Base-by-base conservation (phyloP, 2,329 filamentous ascomycete species). In the Diaporthe nobilis region DNA sequence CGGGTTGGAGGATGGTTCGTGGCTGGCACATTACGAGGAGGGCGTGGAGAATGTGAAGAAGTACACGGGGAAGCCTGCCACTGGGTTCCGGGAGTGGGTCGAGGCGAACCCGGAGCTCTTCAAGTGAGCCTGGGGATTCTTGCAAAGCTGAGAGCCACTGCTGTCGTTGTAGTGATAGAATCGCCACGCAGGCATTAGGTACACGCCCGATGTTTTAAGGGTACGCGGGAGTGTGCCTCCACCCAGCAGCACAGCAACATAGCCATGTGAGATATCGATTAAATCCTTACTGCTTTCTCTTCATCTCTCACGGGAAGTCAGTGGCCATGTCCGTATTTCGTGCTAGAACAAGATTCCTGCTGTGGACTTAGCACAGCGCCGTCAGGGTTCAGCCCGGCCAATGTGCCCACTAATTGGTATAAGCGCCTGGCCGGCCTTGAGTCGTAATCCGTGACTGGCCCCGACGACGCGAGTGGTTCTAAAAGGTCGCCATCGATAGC, bases 31-130 rank as follows among this genome's bases (percentile, higher is more conserved):
- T 65, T 73, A 73, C 13, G 22, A 53, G 51, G 73, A 75, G 73
- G 76, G 68, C 44, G 10, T 28, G n/a, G 55, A 51, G n/a, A 75
- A 77, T 61, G 37, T 77, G 37, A 49, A 51, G 37, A 75, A 71
- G 61, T 75, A 75, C 44, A 67, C 42, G 31, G 73, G 74, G 10
- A 60, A 63, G n/a, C 60, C 71, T 55, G 58, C 57, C 31, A 71
- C 57, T 20, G 72, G 51, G 20, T 60, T 77, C 49, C 61, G 53
- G 71, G 53, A 76, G 39, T 77, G 76, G 76, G 70, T 71, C n/a
- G 57, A 22, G 53, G 76, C 61, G 25, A 71, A 77, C 57, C n/a
- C 53, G 39, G 53, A 75, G 34, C 71, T 65, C 17, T 73, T 82
- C 79, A 47, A 82, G 78, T 34, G 58, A 63, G 58, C 42, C 34